These are phyloP conservation scores for Paramecium bursaria DNA, from an alignment of 73 alveolate genomes.

Conservation along the genomic window DNA sequence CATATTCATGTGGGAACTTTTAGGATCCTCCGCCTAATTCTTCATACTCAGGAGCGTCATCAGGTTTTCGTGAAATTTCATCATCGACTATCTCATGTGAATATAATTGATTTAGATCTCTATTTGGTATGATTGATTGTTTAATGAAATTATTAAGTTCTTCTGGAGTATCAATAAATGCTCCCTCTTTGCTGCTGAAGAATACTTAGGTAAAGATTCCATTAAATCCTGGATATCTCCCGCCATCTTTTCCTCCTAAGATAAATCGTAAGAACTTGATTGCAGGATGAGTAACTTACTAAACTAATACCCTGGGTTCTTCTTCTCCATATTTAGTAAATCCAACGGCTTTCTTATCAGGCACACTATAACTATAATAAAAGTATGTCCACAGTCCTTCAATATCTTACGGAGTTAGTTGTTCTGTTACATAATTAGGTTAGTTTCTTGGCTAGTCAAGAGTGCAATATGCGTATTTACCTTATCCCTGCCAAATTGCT, in stretches of 20 bases:
- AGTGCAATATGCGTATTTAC: constrained; percentile 31
- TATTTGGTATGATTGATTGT: too few relatives aligned
- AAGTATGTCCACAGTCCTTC: constrained; percentile 55
- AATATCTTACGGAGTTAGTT: constrained; percentile 36
- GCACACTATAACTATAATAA: constrained; percentile 40
- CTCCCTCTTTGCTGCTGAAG: constrained; percentile 6
- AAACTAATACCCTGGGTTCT: neutral
- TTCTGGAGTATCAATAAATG: constrained; percentile 2
- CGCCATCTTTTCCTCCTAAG: constrained; percentile 43
- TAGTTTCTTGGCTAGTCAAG: constrained; percentile 6
- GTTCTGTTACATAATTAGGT: too few relatives aligned
- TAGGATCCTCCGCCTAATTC: constrained; percentile 49
- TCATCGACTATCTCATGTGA: constrained; percentile 27
- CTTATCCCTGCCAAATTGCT: constrained; percentile 61
- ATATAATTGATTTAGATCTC: neutral
- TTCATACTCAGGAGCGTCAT: constrained; percentile 49
- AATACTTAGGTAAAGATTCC: neutral
- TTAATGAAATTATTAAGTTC: too few relatives aligned
- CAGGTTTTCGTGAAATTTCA: constrained; percentile 18
- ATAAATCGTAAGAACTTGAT: neutral
- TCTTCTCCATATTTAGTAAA: constrained; percentile 40
- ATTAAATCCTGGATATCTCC: constrained; percentile 52
- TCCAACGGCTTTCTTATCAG: constrained; percentile 31
- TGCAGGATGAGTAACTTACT: constrained; percentile 29
- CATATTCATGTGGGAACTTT: constrained; percentile 54